Base-by-base conservation (phyloP, 2,329 filamentous ascomycete species). In the Hypoxylon sp. region DNA sequence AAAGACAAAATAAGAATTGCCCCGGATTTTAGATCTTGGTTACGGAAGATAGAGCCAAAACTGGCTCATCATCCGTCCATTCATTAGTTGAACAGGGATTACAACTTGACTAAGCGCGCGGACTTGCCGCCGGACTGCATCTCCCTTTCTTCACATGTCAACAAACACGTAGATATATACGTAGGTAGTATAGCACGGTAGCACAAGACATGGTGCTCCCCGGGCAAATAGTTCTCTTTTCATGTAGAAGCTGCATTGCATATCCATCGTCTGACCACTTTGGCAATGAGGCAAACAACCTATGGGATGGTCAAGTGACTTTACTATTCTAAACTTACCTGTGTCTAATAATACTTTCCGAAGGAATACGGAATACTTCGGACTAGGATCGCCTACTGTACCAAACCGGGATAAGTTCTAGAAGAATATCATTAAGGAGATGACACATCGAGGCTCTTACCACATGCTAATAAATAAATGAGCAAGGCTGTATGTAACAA, bases 71-170 rank as follows among this genome's bases (percentile, higher is more conserved):
- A 27, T 16, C 60, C 51, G 45, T 45, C 12, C 27, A 23, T 45
- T 37, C 29, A 45, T 27, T 27, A 41, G 19, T 29, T 48, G 47
- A 32, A 46, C 65, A 68, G 61, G 65, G 65, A 27, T 61, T 14
- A 47, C 30, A 19, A 19, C 4, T 48, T 11, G 29, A 60, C 55
- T 60, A 60, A 46, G 39, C 23, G 57, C 52, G 55, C 63, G 52
- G 63, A 47, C 48, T 66, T 29, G 54, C 48, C 63, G 59, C 46
- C 32, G 32, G 34, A 30, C 34, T 57, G 16, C 47, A 53, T 16
- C 37, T 62, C 45, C 59, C 54, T 46, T 34, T 59, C 62, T 68
- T 68, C 65, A 68, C 66, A 68, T 66, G 66, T 66, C 55, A 68
- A 47, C 37, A 59, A 48, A 37, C 34, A 67, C 43, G 51, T 14